phyloP scores from a whole-genome alignment of 768 basidiomycete genomes.

The Lactarius deliciosus region DNA sequence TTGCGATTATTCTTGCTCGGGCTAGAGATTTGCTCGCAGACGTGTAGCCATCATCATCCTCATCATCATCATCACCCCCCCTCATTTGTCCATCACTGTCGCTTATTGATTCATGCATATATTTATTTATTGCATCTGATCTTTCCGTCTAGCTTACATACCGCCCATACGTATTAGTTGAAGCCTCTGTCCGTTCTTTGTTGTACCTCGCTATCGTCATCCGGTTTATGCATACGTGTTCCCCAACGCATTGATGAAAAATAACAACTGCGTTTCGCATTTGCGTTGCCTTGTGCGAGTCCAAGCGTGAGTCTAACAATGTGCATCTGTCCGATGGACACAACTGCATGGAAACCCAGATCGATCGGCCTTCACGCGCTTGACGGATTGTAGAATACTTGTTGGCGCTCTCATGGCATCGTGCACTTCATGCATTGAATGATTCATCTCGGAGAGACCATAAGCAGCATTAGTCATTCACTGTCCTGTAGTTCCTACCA shows the following conservation, averaged over 20 bases:
- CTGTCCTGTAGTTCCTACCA: too few relatives aligned
- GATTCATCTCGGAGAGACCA: not conserved
- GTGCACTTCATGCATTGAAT: too few relatives aligned
- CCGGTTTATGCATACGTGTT: not conserved
- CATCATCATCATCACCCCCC: too few relatives aligned
- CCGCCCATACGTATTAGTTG: not conserved
- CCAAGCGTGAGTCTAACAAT: too few relatives aligned
- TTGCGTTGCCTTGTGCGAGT: not conserved
- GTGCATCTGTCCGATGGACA: not conserved
- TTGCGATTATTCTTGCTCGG: not conserved
- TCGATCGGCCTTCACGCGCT: too few relatives aligned
- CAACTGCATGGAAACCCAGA: not conserved
- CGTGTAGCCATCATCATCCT: constrained; percentile 5
- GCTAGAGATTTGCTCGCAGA: constrained; percentile 1
- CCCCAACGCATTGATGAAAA: not conserved
- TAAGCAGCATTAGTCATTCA: not conserved
- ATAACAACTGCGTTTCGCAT: not conserved
- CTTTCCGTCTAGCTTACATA: constrained; percentile 9
- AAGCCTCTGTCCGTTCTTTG: not conserved
- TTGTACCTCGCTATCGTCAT: constrained; percentile 13
- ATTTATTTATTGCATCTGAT: constrained; percentile 15
- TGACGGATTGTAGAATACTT: not conserved
- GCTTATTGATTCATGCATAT: constrained; percentile 19
- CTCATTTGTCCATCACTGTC: not conserved
- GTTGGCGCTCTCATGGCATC: not conserved